Evolutionary conservation across 768 basidiomycete genomes (phyloP).

Genomic region (Tricholoma terreum): DNA sequence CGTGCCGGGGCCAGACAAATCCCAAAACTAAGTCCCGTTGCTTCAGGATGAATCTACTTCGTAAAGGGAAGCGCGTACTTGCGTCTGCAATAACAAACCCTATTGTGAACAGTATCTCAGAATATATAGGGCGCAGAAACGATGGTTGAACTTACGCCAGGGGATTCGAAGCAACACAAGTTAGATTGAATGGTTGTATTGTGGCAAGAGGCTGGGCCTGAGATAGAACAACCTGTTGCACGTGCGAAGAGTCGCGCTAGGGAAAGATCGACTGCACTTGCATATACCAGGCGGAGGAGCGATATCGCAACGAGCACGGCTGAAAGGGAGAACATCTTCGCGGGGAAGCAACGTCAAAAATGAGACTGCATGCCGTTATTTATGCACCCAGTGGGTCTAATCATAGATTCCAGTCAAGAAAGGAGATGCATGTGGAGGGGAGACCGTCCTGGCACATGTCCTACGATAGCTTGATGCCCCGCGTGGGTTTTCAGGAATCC

Average conservation of each 20-base stretch:
- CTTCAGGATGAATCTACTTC: too few relatives aligned
- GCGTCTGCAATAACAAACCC: conserved; percentile 58
- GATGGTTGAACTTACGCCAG: conserved; percentile 45
- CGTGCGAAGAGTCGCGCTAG: background rate
- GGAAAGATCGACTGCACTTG: background rate
- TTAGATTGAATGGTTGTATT: conserved; percentile 43
- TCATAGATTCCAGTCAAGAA: too few relatives aligned
- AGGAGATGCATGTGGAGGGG: too few relatives aligned
- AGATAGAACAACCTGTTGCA: conserved; percentile 43
- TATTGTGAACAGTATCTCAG: conserved; percentile 20
- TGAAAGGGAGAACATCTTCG: background rate
- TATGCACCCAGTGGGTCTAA: too few relatives aligned
- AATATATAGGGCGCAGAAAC: background rate
- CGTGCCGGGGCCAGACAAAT: conserved; percentile 51
- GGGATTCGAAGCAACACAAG: conserved; percentile 64
- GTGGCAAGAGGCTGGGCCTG: conserved; percentile 51
- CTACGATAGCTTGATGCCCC: too few relatives aligned
- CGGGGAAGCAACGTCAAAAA: too few relatives aligned
- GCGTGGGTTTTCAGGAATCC: too few relatives aligned
- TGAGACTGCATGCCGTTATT: too few relatives aligned
- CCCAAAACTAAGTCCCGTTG: conserved; percentile 59
- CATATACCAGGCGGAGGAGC: background rate
- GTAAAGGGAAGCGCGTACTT: conserved; percentile 19
- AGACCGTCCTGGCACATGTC: too few relatives aligned
- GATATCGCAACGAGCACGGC: background rate